Evolutionary conservation across 2,329 filamentous ascomycete genomes (phyloP).

Genomic region (Emergomyces africanus): DNA sequence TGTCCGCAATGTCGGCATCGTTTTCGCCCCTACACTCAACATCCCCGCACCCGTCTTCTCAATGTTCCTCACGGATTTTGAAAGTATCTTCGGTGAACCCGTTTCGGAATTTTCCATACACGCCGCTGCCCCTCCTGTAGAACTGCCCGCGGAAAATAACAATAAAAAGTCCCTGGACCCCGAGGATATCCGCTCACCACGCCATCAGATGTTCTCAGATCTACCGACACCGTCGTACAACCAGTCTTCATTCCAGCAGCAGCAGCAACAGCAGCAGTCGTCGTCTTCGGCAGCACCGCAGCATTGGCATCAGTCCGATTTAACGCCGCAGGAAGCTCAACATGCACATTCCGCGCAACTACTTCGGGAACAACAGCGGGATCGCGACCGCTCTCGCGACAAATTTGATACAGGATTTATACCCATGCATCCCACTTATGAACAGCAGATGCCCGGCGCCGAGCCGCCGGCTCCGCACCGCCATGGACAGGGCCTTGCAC

Average conservation of each 20-base stretch:
- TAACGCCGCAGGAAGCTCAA: conserved; percentile 12
- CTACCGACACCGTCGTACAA: conserved; percentile 52
- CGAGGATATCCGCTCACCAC: conserved; percentile 50
- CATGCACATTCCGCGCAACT: conserved; percentile 15
- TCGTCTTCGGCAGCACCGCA: not conserved
- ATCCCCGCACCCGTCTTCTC: conserved; percentile 92
- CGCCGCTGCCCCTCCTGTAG: conserved; percentile 25
- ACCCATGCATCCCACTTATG: conserved; percentile 38
- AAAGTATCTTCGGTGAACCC: conserved; percentile 53
- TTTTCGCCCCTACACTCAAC: conserved; percentile 94
- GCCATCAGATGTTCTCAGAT: conserved; percentile 53
- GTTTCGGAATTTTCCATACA: not conserved
- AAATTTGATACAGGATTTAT: conserved; percentile 40
- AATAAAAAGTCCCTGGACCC: conserved; percentile 27
- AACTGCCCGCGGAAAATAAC: conserved; percentile 26
- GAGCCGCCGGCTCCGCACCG: conserved; percentile 16
- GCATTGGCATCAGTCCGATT: not conserved
- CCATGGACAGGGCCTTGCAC: conserved; percentile 12
- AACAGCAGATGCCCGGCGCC: conserved; percentile 21
- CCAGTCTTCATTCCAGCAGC: conserved; percentile 40
- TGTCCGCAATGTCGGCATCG: conserved; percentile 91
- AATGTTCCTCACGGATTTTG: conserved; percentile 82
- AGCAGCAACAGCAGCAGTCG: too few relatives aligned
- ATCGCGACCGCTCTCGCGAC: conserved; percentile 9
- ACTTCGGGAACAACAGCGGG: conserved; percentile 5